Percentiles rank a stretch among this genome's conserved stretches.
Evolutionary conservation across 2,329 filamentous ascomycete species (phyloP).

Genomic region (Coniochaeta pulveracea): DNA sequence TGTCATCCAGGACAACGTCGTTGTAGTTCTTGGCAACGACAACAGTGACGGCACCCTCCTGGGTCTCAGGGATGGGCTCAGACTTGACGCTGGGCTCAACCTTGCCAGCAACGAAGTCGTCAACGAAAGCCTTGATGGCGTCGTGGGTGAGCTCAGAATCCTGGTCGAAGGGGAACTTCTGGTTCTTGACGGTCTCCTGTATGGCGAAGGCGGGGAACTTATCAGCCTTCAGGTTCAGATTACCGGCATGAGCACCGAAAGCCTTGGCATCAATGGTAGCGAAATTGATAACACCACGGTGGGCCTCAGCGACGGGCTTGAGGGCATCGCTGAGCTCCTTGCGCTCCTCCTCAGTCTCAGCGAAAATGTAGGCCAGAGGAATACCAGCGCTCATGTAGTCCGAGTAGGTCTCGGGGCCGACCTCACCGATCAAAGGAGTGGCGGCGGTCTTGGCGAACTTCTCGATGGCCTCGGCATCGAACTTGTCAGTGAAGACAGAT

Average conservation of each 20-base stretch:
- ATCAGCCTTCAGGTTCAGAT: conserved; percentile 93
- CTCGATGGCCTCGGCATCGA: conserved; percentile 69
- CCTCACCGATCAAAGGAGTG: conserved; percentile 86
- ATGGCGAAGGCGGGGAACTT: conserved; percentile 97
- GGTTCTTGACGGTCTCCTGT: conserved; percentile 89
- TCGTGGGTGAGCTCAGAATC: conserved; percentile 63
- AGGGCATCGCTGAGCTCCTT: conserved; percentile 63
- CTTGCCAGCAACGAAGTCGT: conserved; percentile 78
- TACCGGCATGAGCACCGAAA: conserved; percentile 88
- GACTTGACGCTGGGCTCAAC: conserved; percentile 96
- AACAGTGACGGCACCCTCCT: conserved; percentile 79
- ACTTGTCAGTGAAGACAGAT: conserved; percentile 68
- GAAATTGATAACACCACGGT: conserved; percentile 94
- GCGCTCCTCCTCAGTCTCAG: conserved; percentile 85
- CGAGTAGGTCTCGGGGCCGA: conserved; percentile 93
- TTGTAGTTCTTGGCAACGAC: conserved; percentile 93
- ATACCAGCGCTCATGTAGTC: conserved; percentile 88
- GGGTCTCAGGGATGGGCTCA: conserved; percentile 86
- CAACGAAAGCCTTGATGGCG: conserved; percentile 69
- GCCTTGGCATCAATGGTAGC: conserved; percentile 92
- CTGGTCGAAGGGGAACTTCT: conserved; percentile 92
- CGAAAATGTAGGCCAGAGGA: conserved; percentile 95
- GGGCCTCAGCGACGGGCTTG: conserved; percentile 79
- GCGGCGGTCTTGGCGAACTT: conserved; percentile 75
- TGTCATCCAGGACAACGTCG: conserved; percentile 79